These are phyloP conservation scores for Phalaenopsis aphrodite DNA, from an alignment of 106 monocot genomes.

Conservation along the genomic window DNA sequence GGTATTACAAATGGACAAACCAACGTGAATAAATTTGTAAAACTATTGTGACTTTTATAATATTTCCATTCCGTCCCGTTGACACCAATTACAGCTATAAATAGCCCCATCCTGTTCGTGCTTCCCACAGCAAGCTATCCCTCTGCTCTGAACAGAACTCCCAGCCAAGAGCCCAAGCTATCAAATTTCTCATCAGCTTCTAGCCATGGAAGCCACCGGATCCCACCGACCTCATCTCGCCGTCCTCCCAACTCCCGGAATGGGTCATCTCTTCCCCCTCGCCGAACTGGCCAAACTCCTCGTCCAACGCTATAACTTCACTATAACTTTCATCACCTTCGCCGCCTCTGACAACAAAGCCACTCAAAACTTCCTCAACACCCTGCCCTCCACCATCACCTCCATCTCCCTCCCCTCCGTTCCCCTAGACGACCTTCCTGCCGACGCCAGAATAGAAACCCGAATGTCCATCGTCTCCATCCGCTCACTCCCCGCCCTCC, in stretches of 20 bases:
- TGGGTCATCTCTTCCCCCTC: slow-evolving; percentile 62
- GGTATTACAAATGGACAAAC: no score
- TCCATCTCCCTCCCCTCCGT: slow-evolving; percentile 30
- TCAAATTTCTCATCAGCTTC: not conserved
- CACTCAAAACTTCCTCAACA: slow-evolving; percentile 17
- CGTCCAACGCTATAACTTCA: slow-evolving; percentile 9
- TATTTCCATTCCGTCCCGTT: no score
- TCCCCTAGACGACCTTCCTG: slow-evolving; percentile 35
- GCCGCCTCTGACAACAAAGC: slow-evolving; percentile 10
- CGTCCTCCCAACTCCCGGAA: slow-evolving; percentile 45
- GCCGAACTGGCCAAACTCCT: slow-evolving; percentile 39
- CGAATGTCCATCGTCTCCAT: slow-evolving; percentile 19
- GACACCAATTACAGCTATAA: not conserved
- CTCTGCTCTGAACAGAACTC: not conserved
- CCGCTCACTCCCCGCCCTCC: slow-evolving; percentile 24
- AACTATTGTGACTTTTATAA: no score
- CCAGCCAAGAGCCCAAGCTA: not conserved
- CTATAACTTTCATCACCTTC: slow-evolving; percentile 33
- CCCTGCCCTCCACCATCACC: slow-evolving; percentile 32
- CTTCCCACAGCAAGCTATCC: not conserved
- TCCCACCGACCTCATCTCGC: slow-evolving; percentile 22
- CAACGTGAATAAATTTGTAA: no score
- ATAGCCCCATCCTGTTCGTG: not conserved
- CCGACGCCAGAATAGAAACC: slow-evolving; percentile 26
- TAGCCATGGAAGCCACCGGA: not conserved